These are phyloP conservation scores for Lentinula aciculospora DNA, from an alignment of 768 basidiomycete species.

Conservation along the genomic window DNA sequence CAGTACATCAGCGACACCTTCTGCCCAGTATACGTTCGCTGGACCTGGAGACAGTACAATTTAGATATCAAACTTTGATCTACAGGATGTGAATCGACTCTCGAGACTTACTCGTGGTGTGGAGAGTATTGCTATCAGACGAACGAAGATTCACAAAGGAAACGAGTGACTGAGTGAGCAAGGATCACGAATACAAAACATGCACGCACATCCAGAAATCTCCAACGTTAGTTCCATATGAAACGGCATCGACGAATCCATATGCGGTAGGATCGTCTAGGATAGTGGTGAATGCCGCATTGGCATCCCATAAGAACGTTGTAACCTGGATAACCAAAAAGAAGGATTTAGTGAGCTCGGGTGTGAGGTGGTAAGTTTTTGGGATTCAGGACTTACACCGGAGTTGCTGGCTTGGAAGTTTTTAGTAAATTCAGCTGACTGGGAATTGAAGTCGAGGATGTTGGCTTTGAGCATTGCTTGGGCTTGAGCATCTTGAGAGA, in stretches of 20 bases:
- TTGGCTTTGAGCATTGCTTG: constrained; percentile 38
- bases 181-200: background rate
- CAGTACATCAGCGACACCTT: constrained; percentile 22
- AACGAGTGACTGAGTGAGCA: background rate
- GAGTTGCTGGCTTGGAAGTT: constrained; percentile 37
- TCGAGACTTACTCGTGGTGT: constrained; percentile 40
- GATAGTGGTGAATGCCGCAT: constrained; percentile 42
- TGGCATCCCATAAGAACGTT: constrained; percentile 47
- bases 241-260: constrained; percentile 50
- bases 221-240: constrained; percentile 33
- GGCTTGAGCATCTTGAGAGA: constrained; percentile 32
- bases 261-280: constrained; percentile 42
- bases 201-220: constrained; percentile 50
- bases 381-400: constrained; percentile 30
- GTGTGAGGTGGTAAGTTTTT: background rate
- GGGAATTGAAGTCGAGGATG: constrained; percentile 46
- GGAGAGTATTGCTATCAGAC: constrained; percentile 43
- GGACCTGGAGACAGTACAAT: constrained; percentile 20
- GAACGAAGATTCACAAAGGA: background rate
- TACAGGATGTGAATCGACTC: no score
- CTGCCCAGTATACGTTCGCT: constrained; percentile 33
- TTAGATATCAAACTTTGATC: no score
- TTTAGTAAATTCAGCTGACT: constrained; percentile 34
- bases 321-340: constrained; percentile 25
- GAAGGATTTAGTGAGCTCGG: background rate